Evolutionary conservation across 2,329 filamentous ascomycete species (phyloP), one percentile per base, ranked within the genome.

Genomic region (Neobulgaria alba): DNA sequence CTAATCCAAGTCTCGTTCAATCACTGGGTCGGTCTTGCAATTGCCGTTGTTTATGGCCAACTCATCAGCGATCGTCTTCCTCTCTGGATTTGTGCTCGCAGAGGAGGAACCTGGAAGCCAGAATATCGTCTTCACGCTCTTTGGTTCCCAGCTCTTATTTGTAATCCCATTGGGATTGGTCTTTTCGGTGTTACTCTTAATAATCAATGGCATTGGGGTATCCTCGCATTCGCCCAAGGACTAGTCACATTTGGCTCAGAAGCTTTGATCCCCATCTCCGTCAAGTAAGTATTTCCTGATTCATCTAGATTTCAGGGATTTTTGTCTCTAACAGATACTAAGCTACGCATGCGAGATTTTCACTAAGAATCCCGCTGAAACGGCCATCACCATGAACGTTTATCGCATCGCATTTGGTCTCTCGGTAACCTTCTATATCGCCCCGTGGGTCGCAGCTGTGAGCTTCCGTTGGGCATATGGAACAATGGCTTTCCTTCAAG

Each of bases 391-490:
- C 1, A 41, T 64, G 12, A 62, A 61, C 31, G 55, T 52, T 30
- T 62, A 57, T 38, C 54, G 64, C 0, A 51, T 65, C n/a, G 53
- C 51, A 3, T 61, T 63, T 31, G 63, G 63, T 4, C 41, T 67
- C 14, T 59, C 59, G 0, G 58, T 65, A 12, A 57, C 57, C 15
- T 67, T 67, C 36, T 67, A 64, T 39, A 60, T 66, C 20, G 52
- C 57, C 14, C 53, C 54, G 1, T 67, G 65, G 64, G 57, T 60
- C 8, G 53, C 39, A 4, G 53, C 51, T 5, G 59, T 66, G 2
- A 55, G 54, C 12, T 49, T 63, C 10, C 59, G 58, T 3, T 67
- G 64, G 64, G 58, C 61, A 2, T 65, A 63, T 54, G 64, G 64
- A 0, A 63, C 62, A 53, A 61, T 62, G 55, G 63, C 63, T 1